Evolutionary conservation across 768 basidiomycete species (phyloP), one percentile per base, ranked within the genome.

Genomic region (Lentinula raphanica): DNA sequence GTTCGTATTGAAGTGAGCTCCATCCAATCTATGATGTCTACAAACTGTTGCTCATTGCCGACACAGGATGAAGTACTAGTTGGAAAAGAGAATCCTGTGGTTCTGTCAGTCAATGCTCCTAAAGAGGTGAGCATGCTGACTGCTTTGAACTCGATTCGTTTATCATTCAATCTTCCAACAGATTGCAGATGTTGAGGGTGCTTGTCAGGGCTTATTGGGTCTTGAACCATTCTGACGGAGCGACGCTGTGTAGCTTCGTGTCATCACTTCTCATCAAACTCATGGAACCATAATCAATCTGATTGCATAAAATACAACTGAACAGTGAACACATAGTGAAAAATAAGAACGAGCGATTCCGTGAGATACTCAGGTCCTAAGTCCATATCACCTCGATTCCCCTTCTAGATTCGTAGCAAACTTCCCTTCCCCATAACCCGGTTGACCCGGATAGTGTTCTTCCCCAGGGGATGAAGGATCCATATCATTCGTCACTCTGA

Each of bases 1-100:
- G 87, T 98, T 59, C 85, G 96, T 46, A 93, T 99, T 65, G 96
- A 96, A 79, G 90, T 87, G 58, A 39, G 62, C 60, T 29, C 36
- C 23, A 46, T 39, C 27, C 42, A 38, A 21, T n/a, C 44, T 49
- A 8, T 42, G 58, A 27, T 45, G 9, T 7, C 7, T 21, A 58
- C 40, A 66, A 61, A 36, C 56, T 54, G 35, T 21, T 58, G 11
- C 4, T 31, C 25, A 31, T 48, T 19, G 8, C n/a, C 11, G 12
- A n/a, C 27, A n/a, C 58, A 66, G 77, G 85, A 87, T 60, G 84
- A 85, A 58, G 77, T 87, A 1, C 68, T 85, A 2, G 72, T 84
- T 2, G 79, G 81, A 12, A 70, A 74, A 58, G 66, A 81, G 25
- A 69, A 83, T 58, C 75, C 78, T 0, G 68, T 75, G 3, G 71